Percentiles rank a stretch among this genome's conserved stretches.
Conservation (phyloP, 352 stramenopile species). For the Globisporangium acanthophoron region DNA sequence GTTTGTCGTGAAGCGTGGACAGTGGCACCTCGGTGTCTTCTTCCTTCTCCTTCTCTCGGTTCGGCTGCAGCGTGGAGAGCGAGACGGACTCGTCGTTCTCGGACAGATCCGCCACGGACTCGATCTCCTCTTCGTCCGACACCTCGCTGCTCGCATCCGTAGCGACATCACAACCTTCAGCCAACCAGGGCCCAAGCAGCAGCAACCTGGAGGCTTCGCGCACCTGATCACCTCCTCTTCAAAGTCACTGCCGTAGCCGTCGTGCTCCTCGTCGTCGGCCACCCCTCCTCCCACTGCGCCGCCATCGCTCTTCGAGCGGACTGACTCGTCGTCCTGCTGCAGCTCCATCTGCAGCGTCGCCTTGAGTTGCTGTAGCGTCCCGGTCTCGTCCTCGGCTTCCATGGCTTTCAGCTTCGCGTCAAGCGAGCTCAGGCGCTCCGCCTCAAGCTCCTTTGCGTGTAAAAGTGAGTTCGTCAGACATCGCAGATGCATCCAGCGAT, state of each 20-base stretch:
- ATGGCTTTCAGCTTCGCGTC: conserved; percentile 81
- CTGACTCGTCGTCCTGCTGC: conserved; percentile 36
- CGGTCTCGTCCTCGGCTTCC: conserved; percentile 78
- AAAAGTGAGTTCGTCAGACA: background rate
- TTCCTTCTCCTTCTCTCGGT: background rate
- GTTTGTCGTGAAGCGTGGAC: conserved; percentile 23
- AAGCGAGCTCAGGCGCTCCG: conserved; percentile 47
- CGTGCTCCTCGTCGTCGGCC: conserved; percentile 22
- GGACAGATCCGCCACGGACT: conserved; percentile 46
- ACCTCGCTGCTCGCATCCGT: conserved; percentile 5
- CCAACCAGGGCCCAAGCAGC: background rate
- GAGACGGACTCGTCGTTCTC: conserved; percentile 30
- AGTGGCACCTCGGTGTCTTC: background rate
- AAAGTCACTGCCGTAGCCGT: conserved; percentile 81
- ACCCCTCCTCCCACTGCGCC: background rate
- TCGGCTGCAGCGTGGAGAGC: conserved; percentile 7
- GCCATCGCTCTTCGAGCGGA: conserved; percentile 13
- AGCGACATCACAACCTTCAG: background rate
- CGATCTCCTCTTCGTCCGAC: conserved; percentile 15
- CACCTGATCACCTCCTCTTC: conserved; percentile 78
- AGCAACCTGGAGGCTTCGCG: background rate
- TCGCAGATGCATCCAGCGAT: background rate
- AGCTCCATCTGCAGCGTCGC: conserved; percentile 56
- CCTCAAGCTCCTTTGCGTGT: conserved; percentile 34
- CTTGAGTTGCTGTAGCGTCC: conserved; percentile 74